A percentile compares a stretch with the other conserved stretches of the same genome.
phyloP scores from a whole-genome alignment of 805 yeast genomes.

The Starmerella powellii region DNA sequence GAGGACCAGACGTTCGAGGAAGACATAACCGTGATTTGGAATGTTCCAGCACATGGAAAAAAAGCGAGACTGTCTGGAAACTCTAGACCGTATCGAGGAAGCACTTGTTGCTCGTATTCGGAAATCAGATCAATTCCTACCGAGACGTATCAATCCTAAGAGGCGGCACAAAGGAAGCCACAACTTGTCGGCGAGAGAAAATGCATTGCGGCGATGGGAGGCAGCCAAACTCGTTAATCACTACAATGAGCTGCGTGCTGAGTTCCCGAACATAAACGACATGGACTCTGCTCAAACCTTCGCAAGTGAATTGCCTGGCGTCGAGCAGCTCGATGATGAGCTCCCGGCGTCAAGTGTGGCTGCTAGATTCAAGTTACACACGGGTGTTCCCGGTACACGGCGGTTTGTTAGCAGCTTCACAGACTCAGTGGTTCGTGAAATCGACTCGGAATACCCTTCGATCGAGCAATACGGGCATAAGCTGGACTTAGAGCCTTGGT shows the following conservation, averaged over 20 bases:
- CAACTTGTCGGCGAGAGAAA: constrained; percentile 11
- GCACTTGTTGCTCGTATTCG: constrained; percentile 50
- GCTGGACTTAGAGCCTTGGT: constrained; percentile 33
- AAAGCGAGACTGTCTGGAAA: constrained; percentile 28
- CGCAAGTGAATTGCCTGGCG: constrained; percentile 3
- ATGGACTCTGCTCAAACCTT: no score
- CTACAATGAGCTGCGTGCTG: not conserved
- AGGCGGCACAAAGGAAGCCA: not conserved
- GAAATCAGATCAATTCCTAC: constrained; percentile 20
- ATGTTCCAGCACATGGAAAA: not conserved
- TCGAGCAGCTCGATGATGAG: constrained; percentile 6
- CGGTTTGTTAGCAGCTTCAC: constrained; percentile 42
- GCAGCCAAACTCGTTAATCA: constrained; percentile 6
- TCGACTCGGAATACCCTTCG: constrained; percentile 44
- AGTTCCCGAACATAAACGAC: not conserved
- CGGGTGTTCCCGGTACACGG: constrained; percentile 13
- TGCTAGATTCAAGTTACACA: not conserved
- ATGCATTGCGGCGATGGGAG: constrained; percentile 15
- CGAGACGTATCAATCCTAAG: not conserved
- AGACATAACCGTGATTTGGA: no score
- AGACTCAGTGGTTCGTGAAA: constrained; percentile 31
- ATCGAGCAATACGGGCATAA: constrained; percentile 40
- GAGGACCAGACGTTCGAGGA: no score
- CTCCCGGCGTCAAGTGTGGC: constrained; percentile 1
- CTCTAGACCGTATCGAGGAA: constrained; percentile 57